These are phyloP conservation scores for Typha latifolia DNA, from an alignment of 176 grass and related monocot genomes.

Conservation along the genomic window DNA sequence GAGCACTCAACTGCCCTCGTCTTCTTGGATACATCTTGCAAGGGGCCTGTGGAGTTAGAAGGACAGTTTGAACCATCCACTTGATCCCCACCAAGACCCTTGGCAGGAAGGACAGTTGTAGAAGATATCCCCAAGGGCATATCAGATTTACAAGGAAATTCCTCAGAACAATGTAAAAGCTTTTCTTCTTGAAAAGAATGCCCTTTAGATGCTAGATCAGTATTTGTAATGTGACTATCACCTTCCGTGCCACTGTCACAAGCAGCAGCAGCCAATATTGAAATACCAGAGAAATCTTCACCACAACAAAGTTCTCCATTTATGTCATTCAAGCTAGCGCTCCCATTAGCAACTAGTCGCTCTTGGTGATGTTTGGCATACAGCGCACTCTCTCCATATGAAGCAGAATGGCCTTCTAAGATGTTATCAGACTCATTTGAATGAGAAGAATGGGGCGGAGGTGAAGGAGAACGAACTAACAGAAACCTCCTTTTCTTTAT, in stretches of 20 bases:
- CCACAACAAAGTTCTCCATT: conserved; percentile 18
- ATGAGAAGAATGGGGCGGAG: conserved; percentile 37
- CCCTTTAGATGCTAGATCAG: conserved; percentile 22
- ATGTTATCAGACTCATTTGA: conserved; percentile 35
- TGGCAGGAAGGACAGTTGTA: conserved; percentile 25
- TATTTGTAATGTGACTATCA: conserved; percentile 15
- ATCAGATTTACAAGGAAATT: conserved; percentile 19
- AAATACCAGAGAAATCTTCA: conserved; percentile 95
- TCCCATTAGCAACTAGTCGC: conserved; percentile 17
- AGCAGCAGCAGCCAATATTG: conserved; percentile 84
- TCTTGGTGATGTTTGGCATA: conserved; percentile 31
- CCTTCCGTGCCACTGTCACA: conserved; percentile 51
- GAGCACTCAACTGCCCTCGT: conserved; percentile 16
- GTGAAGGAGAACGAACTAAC: conserved; percentile 53
- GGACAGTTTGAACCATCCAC: conserved; percentile 7
- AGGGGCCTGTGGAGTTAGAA: conserved; percentile 21
- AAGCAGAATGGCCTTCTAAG: conserved; percentile 16
- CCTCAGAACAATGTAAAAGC: conserved; percentile 9
- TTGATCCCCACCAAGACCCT: conserved; percentile 11
- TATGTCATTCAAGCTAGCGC: conserved; percentile 6
- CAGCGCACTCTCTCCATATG: conserved; percentile 24
- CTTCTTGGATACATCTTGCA: conserved; percentile 23
- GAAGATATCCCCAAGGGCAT: conserved; percentile 14
- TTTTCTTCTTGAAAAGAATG: conserved; percentile 35
- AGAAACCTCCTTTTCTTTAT: conserved; percentile 91